Evolutionary conservation across 2,329 filamentous ascomycete genomes (phyloP).

Genomic region (Lasiodiplodia sp.): DNA sequence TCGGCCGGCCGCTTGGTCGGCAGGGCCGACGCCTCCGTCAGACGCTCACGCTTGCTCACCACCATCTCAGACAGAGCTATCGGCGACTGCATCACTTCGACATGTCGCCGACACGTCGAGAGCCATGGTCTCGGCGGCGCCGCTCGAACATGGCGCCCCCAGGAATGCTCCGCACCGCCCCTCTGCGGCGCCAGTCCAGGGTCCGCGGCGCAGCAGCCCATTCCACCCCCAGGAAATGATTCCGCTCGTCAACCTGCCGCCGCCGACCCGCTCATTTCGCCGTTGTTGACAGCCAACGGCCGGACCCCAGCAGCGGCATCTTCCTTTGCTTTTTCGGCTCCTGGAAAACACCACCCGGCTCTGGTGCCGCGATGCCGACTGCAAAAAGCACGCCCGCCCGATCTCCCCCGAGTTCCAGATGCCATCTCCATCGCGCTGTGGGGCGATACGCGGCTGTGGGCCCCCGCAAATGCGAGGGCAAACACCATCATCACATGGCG

Average conservation of each 20-base stretch:
- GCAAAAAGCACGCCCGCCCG: slow-evolving; percentile 4
- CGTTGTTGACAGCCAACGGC: slow-evolving; percentile 28
- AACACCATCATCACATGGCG: slow-evolving; percentile 17
- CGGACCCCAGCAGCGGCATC: not conserved
- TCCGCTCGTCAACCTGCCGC: slow-evolving; percentile 8
- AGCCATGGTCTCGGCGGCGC: not conserved
- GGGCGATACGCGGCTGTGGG: slow-evolving; percentile 23
- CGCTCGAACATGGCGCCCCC: not conserved
- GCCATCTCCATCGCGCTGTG: slow-evolving; percentile 14
- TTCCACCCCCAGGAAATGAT: slow-evolving; percentile 5
- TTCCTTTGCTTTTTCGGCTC: slow-evolving; percentile 9
- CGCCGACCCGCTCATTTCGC: not conserved
- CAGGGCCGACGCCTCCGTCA: not conserved
- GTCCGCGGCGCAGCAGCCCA: slow-evolving; percentile 4
- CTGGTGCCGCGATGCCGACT: slow-evolving; percentile 7
- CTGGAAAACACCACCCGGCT: not conserved
- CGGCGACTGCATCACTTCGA: slow-evolving; percentile 9
- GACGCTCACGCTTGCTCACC: not conserved
- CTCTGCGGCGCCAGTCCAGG: not conserved
- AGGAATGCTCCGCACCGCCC: slow-evolving; percentile 16
- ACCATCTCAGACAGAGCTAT: slow-evolving; percentile 5
- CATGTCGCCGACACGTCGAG: not conserved
- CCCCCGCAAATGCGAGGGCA: slow-evolving; percentile 24
- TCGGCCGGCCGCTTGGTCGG: not conserved
- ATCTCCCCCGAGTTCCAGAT: slow-evolving; percentile 15